Conservation (phyloP, 148 eudicot genomes). For the Vaccinium vitisidaea region DNA sequence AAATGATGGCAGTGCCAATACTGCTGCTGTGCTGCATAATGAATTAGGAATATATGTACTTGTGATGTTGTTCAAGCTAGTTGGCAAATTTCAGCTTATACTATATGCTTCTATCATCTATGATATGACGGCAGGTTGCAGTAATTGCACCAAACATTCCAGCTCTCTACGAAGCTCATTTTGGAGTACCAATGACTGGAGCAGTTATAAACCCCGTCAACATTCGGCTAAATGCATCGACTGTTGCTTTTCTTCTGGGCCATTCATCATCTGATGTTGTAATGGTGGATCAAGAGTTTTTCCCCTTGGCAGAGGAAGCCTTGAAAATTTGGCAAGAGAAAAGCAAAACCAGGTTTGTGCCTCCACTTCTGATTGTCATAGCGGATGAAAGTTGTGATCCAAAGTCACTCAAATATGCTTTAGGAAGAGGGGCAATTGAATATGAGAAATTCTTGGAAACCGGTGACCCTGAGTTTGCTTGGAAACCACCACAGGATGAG, state of each 20-base stretch:
- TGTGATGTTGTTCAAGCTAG: not conserved
- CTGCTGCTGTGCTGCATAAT: too few relatives aligned
- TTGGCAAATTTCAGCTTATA: conserved; percentile 8
- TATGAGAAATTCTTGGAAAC: conserved; percentile 76
- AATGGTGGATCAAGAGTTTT: conserved; percentile 94
- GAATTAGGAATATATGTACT: not conserved
- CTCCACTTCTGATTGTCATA: conserved; percentile 72
- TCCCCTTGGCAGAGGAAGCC: conserved; percentile 76
- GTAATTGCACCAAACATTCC: conserved; percentile 92
- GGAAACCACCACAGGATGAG: conserved; percentile 95
- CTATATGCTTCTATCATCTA: conserved; percentile 7
- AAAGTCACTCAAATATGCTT: conserved; percentile 58
- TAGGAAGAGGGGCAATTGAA: conserved; percentile 68
- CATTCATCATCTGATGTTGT: conserved; percentile 70
- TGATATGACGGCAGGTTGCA: conserved; percentile 64
- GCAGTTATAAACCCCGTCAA: conserved; percentile 87
- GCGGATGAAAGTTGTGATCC: conserved; percentile 79
- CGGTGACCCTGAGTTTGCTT: conserved; percentile 75
- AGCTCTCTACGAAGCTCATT: conserved; percentile 92
- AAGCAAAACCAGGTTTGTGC: conserved; percentile 48
- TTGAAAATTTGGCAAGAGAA: conserved; percentile 53
- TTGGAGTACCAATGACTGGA: conserved; percentile 94
- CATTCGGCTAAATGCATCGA: conserved; percentile 81
- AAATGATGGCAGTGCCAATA: not conserved
- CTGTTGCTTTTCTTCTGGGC: conserved; percentile 72